These are phyloP conservation scores for Neoboletus subvelutipes DNA, from an alignment of 768 basidiomycete genomes.

Conservation along the genomic window DNA sequence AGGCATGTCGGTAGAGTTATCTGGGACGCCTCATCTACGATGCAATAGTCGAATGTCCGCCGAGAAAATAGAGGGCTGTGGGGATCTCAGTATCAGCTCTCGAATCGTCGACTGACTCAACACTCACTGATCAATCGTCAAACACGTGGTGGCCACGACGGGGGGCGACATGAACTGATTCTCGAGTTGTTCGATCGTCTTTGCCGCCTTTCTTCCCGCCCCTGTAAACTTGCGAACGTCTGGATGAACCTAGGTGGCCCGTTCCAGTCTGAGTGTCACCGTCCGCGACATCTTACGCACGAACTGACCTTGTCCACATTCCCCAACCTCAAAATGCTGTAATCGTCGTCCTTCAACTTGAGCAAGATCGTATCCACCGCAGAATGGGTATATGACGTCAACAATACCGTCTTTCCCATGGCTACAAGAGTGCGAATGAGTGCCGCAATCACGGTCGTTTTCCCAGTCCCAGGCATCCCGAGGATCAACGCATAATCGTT, in stretches of 20 bases:
- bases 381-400: conserved; percentile 95
- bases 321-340: conserved; percentile 80
- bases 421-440: conserved; percentile 78
- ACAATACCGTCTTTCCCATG: conserved; percentile 81
- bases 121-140: conserved; percentile 90
- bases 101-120: not conserved
- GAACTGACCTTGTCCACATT: conserved; percentile 82
- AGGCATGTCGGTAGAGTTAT: conserved; percentile 95
- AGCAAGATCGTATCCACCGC: conserved; percentile 96
- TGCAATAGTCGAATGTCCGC: conserved; percentile 91
- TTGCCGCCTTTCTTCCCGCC: conserved; percentile 50
- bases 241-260: conserved; percentile 67
- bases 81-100: conserved; percentile 6
- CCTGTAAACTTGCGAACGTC: conserved; percentile 73
- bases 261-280: conserved; percentile 2
- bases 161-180: conserved; percentile 81
- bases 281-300: not conserved
- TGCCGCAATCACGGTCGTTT: conserved; percentile 91
- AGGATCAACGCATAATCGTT: conserved; percentile 89
- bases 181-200: conserved; percentile 80
- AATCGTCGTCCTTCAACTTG: conserved; percentile 70
- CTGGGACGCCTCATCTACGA: conserved; percentile 97
- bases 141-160: conserved; percentile 94
- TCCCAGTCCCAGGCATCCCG: conserved; percentile 99
- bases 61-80: conserved; percentile 78